A percentile compares a stretch with the other conserved stretches of the same genome.
Evolutionary conservation across 495 filamentous ascomycete species (phyloP).

Genomic region (Neurospora africana): DNA sequence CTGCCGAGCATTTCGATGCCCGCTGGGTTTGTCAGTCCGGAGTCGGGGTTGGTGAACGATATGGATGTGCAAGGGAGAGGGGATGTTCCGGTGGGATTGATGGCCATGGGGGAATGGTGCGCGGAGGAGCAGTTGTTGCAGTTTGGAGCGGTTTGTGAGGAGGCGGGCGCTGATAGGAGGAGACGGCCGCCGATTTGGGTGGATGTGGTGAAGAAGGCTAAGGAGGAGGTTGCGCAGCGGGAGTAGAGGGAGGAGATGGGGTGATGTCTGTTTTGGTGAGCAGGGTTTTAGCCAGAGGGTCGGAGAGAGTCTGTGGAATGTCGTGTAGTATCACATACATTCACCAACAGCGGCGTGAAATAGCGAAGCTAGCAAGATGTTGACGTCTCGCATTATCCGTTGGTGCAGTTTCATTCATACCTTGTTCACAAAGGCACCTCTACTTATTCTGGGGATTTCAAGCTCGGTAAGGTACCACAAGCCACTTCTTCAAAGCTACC

Average conservation of each 20-base stretch:
- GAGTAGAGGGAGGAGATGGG: background rate
- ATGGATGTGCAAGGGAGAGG: conserved; percentile 23
- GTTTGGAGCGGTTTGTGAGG: conserved; percentile 57
- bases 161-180: conserved; percentile 10
- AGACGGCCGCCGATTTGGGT: conserved; percentile 20
- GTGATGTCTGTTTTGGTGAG: background rate
- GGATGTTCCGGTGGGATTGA: conserved; percentile 63
- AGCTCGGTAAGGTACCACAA: background rate
- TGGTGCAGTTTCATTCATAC: background rate
- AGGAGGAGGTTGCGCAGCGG: background rate
- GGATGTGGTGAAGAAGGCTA: conserved; percentile 19
- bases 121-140: conserved; percentile 58
- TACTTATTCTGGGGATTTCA: background rate
- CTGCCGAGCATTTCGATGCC: conserved; percentile 61
- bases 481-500: background rate
- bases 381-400: background rate
- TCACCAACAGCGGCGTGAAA: background rate
- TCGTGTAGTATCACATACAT: background rate
- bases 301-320: background rate
- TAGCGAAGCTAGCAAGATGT: background rate
- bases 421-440: background rate
- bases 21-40: conserved; percentile 47
- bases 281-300: background rate
- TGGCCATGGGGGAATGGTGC: conserved; percentile 79
- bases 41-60: conserved; percentile 15